A percentile compares a stretch with the other conserved stretches of the same genome.
Conservation (phyloP, 257 asterid species). For the Solanum chmielewskii region DNA sequence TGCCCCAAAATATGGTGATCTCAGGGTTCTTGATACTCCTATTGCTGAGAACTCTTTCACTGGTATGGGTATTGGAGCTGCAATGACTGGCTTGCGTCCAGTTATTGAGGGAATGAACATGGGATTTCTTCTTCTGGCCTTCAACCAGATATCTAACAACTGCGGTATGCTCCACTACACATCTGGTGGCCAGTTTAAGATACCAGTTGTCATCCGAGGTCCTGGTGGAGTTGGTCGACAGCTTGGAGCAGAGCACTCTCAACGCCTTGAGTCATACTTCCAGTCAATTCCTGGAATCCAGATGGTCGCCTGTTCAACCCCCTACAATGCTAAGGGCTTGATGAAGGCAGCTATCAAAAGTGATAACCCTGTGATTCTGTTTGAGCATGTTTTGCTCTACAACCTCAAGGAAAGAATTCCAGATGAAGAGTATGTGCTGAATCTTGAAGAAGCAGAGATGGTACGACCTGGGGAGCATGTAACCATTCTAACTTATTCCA, state of each 20-base stretch:
- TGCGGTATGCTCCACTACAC: conserved; percentile 94
- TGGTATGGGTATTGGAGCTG: conserved; percentile 84
- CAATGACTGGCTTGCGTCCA: conserved; percentile 79
- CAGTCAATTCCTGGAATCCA: conserved; percentile 83
- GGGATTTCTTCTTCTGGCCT: conserved; percentile 85
- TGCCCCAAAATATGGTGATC: conserved; percentile 67
- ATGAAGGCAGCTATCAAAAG: conserved; percentile 85
- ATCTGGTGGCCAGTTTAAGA: conserved; percentile 79
- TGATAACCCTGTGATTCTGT: conserved; percentile 69
- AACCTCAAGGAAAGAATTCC: conserved; percentile 80
- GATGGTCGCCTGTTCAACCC: conserved; percentile 83
- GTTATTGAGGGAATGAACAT: conserved; percentile 87
- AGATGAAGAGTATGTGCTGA: conserved; percentile 56
- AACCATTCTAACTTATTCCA: conserved; percentile 61
- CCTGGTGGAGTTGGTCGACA: conserved; percentile 95
- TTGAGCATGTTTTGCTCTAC: conserved; percentile 77
- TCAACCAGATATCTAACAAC: conserved; percentile 77
- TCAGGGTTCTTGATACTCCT: conserved; percentile 86
- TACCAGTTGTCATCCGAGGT: conserved; percentile 76
- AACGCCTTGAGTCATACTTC: conserved; percentile 73
- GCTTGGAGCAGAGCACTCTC: conserved; percentile 91
- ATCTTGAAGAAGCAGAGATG: conserved; percentile 85
- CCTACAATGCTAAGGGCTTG: conserved; percentile 74
- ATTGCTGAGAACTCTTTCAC: conserved; percentile 87
- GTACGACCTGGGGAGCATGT: conserved; percentile 74